A percentile compares a stretch with the other conserved stretches of the same genome.
Evolutionary conservation across 2,329 filamentous ascomycete species (phyloP).

Genomic region (Ceratocystis papillata): DNA sequence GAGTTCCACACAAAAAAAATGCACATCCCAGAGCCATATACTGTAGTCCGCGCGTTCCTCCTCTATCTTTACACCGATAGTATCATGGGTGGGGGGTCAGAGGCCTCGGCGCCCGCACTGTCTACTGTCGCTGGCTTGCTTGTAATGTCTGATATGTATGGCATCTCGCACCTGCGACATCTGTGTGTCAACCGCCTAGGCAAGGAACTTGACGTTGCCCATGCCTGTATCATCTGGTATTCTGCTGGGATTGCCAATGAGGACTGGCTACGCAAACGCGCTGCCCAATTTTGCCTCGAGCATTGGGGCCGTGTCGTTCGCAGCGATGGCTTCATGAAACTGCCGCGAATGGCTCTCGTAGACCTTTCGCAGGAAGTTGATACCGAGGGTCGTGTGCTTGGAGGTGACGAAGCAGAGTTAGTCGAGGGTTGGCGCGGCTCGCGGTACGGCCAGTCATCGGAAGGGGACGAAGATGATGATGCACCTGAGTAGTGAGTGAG

Average conservation of each 20-base stretch:
- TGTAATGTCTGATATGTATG: conserved; percentile 96
- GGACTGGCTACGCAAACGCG: conserved; percentile 83
- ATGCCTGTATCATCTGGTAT: conserved; percentile 94
- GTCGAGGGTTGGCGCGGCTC: conserved; percentile 41
- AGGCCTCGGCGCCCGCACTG: conserved; percentile 57
- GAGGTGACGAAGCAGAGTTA: conserved; percentile 67
- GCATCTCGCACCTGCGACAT: conserved; percentile 83
- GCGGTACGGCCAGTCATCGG: conserved; percentile 31
- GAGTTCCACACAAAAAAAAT: conserved; percentile 96
- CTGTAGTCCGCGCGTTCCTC: conserved; percentile 84
- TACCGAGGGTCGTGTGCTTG: conserved; percentile 79
- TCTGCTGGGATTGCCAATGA: conserved; percentile 81
- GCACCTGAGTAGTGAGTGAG: conserved; percentile 46
- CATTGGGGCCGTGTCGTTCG: conserved; percentile 93
- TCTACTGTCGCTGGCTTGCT: conserved; percentile 85
- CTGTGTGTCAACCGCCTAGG: conserved; percentile 83
- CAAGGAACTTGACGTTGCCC: conserved; percentile 84
- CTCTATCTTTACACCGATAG: conserved; percentile 96
- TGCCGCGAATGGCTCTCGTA: conserved; percentile 69
- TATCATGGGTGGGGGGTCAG: conserved; percentile 45
- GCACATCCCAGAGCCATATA: conserved; percentile 95
- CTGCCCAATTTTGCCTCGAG: conserved; percentile 77
- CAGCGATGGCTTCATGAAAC: conserved; percentile 70
- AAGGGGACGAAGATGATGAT: conserved; percentile 42
- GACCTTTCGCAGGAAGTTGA: conserved; percentile 91